Percentiles rank a stretch among this genome's conserved stretches.
phyloP scores from a whole-genome alignment of 768 basidiomycete species.

The Chiua virens region DNA sequence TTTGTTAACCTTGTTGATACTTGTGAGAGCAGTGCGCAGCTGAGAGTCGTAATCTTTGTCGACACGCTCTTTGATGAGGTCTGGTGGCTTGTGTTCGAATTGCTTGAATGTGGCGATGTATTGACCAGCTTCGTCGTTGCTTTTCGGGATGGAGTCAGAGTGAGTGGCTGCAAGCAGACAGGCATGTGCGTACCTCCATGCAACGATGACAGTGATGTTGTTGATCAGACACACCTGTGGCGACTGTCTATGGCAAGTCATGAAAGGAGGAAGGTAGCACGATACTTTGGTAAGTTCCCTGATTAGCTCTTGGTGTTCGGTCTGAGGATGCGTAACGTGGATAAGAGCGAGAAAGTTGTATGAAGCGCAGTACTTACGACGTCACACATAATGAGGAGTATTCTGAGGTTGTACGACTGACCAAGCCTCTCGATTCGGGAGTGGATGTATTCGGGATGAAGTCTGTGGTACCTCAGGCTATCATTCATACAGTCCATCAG shows the following conservation, averaged over 20 bases:
- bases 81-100: slow-evolving; percentile 90
- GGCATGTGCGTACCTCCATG: slow-evolving; percentile 70
- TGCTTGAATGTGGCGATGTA: slow-evolving; percentile 92
- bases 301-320: slow-evolving; percentile 88
- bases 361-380: slow-evolving; percentile 57
- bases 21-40: slow-evolving; percentile 79
- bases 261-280: slow-evolving; percentile 4
- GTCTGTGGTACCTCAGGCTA: slow-evolving; percentile 90
- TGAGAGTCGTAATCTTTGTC: slow-evolving; percentile 87
- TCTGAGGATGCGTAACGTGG: slow-evolving; percentile 42
- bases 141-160: slow-evolving; percentile 30
- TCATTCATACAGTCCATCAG: background rate
- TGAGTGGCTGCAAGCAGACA: background rate
- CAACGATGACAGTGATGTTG: slow-evolving; percentile 87
- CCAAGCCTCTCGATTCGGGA: slow-evolving; percentile 86
- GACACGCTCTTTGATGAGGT: slow-evolving; percentile 90
- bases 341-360: background rate
- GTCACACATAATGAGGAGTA: slow-evolving; percentile 89
- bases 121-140: slow-evolving; percentile 87
- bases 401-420: slow-evolving; percentile 74
- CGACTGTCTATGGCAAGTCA: slow-evolving; percentile 1
- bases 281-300: slow-evolving; percentile 86
- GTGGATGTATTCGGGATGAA: slow-evolving; percentile 97
- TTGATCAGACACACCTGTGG: slow-evolving; percentile 82
- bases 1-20: slow-evolving; percentile 93